phyloP scores from a whole-genome alignment of 169 alveolate species.

The Sarcocystis neurona region DNA sequence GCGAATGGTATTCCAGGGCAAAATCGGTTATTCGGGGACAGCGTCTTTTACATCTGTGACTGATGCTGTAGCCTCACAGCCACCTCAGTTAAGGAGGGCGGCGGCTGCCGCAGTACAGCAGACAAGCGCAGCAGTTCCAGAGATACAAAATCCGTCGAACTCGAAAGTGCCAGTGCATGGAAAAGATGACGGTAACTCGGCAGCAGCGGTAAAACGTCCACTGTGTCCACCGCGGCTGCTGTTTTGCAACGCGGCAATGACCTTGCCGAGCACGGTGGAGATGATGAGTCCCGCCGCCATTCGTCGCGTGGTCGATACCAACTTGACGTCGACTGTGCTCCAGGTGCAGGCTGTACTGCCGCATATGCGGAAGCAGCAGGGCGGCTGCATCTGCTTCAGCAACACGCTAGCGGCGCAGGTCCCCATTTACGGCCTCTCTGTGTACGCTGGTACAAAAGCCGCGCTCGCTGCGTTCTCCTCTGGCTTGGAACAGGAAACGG shows the following conservation, averaged over 20 bases:
- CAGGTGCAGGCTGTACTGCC: slow-evolving; percentile 61
- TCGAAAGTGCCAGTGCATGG: too few relatives aligned
- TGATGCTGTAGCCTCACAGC: background rate
- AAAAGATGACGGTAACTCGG: too few relatives aligned
- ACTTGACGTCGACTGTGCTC: slow-evolving; percentile 40
- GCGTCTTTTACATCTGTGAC: background rate
- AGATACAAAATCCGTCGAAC: background rate
- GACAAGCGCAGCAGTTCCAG: background rate
- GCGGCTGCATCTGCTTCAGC: slow-evolving; percentile 61
- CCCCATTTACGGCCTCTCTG: slow-evolving; percentile 64
- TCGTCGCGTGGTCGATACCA: slow-evolving; percentile 8
- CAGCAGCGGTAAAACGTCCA: background rate
- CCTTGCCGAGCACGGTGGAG: slow-evolving; percentile 54
- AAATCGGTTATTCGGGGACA: background rate
- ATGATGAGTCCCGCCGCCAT: slow-evolving; percentile 21
- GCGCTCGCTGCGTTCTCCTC: slow-evolving; percentile 59
- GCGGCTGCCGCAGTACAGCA: too few relatives aligned
- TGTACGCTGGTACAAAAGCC: slow-evolving; percentile 62
- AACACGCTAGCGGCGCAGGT: slow-evolving; percentile 60
- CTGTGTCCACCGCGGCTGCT: slow-evolving; percentile 38
- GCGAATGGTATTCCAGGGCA: background rate
- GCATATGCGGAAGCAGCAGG: slow-evolving; percentile 35
- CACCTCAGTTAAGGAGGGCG: background rate
- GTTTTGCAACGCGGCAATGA: slow-evolving; percentile 63
- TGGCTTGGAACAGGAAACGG: slow-evolving; percentile 63